A percentile compares a stretch with the other conserved stretches of the same genome.
Conservation (phyloP, 139 green algal genomes). For the Coccomyxa sp. region DNA sequence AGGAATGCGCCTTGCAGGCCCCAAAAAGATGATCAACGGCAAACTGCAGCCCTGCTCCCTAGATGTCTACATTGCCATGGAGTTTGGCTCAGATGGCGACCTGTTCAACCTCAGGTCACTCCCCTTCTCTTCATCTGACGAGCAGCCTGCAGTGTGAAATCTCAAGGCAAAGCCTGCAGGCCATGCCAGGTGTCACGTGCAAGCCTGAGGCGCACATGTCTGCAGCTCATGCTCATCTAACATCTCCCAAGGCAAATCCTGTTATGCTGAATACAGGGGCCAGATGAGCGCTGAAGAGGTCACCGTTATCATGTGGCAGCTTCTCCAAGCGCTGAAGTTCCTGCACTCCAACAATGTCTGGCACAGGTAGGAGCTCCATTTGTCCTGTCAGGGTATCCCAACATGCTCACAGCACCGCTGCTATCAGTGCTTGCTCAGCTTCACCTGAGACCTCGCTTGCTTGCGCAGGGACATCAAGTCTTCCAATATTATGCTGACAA, state of each 20-base stretch:
- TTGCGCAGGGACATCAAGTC: slow-evolving; percentile 82
- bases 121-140: too few relatives aligned
- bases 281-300: slow-evolving; percentile 50
- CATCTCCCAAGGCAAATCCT: background rate
- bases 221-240: too few relatives aligned
- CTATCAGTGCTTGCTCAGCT: background rate
- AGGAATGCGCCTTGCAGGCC: slow-evolving; percentile 28
- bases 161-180: too few relatives aligned
- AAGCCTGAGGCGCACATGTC: too few relatives aligned
- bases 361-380: slow-evolving; percentile 34
- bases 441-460: background rate
- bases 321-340: slow-evolving; percentile 64
- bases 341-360: slow-evolving; percentile 79
- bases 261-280: slow-evolving; percentile 21
- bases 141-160: too few relatives aligned
- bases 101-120: slow-evolving; percentile 39
- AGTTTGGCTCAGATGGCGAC: slow-evolving; percentile 68
- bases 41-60: slow-evolving; percentile 61
- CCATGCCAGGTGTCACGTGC: too few relatives aligned
- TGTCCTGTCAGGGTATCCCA: background rate
- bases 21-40: slow-evolving; percentile 47
- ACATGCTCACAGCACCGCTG: background rate
- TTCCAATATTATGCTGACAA: slow-evolving; percentile 74
- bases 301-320: slow-evolving; percentile 64
- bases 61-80: slow-evolving; percentile 83